Conservation (phyloP, 108 stramenopile genomes). For the Fragilaria crotonensis region DNA sequence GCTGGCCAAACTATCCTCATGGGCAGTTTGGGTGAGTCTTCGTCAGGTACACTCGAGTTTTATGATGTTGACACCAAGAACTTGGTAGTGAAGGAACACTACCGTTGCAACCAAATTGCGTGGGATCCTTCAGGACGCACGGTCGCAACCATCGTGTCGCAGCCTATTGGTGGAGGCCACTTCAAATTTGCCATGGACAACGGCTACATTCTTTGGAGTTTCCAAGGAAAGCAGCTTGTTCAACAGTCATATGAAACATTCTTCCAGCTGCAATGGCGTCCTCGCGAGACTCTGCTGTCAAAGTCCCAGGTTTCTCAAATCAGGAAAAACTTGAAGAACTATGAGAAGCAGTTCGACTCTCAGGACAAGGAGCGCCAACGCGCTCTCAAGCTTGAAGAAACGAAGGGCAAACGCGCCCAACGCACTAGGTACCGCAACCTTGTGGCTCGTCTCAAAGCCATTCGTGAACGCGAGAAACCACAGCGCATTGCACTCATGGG, state of each 20-base stretch:
- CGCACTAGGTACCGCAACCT: conserved; percentile 61
- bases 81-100: conserved; percentile 84
- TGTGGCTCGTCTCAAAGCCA: conserved; percentile 45
- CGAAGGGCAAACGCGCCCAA: conserved; percentile 74
- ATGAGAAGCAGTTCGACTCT: conserved; percentile 94
- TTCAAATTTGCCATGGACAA: conserved; percentile 98
- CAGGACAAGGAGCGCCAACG: conserved; percentile 88
- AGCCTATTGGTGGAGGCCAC: conserved; percentile 89
- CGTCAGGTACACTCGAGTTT: conserved; percentile 85
- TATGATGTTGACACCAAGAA: conserved; percentile 89
- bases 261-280: conserved; percentile 94
- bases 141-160: conserved; percentile 83
- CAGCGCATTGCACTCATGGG: conserved; percentile 54
- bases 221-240: conserved; percentile 88
- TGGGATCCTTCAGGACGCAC: conserved; percentile 95
- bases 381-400: conserved; percentile 69
- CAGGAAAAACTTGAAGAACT: conserved; percentile 89
- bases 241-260: conserved; percentile 89
- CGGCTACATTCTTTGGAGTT: conserved; percentile 92
- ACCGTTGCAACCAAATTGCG: conserved; percentile 85
- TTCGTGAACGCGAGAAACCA: conserved; percentile 52
- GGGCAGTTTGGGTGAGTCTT: conserved; percentile 86
- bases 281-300: conserved; percentile 79
- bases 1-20: conserved; percentile 83
- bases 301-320: conserved; percentile 78